Percentiles rank a stretch among this genome's conserved stretches.
phyloP scores from a whole-genome alignment of 208 protist species.

The Porcisia hertigi region DNA sequence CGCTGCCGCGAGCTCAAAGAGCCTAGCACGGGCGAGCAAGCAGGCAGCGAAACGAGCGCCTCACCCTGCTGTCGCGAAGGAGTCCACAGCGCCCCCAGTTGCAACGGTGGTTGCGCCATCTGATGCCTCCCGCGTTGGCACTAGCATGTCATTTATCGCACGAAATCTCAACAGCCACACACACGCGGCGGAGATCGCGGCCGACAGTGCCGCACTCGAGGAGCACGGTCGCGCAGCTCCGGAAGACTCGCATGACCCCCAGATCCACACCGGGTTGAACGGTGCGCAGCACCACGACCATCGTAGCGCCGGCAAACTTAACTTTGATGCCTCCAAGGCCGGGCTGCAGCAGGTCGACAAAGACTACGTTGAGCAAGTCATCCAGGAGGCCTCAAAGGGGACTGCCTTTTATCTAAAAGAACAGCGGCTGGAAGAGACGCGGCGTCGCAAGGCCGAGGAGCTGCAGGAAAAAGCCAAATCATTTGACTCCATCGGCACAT shows the following conservation, averaged over 20 bases:
- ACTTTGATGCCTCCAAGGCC: constrained; percentile 79
- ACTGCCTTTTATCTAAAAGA: constrained; percentile 84
- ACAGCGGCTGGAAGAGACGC: constrained; percentile 57
- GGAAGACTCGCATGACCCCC: constrained; percentile 1
- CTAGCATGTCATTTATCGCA: not conserved
- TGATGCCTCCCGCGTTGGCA: not conserved
- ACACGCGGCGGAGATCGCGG: constrained; percentile 1
- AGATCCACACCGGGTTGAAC: not conserved
- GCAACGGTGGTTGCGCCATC: not conserved
- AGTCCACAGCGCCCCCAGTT: not conserved
- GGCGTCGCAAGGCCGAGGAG: constrained; percentile 53
- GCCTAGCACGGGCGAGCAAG: not conserved
- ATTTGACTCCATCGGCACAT: constrained; percentile 43
- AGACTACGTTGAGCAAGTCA: constrained; percentile 80
- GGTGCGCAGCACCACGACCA: constrained; percentile 19
- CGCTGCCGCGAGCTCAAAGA: constrained; percentile 8
- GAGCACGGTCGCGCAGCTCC: constrained; percentile 4
- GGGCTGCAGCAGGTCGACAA: constrained; percentile 83
- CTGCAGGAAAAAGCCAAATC: constrained; percentile 58
- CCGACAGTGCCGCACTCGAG: constrained; percentile 9
- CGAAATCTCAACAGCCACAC: not conserved
- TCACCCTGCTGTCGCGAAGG: not conserved
- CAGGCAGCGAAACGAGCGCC: not conserved
- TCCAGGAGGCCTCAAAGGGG: constrained; percentile 74
- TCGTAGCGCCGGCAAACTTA: constrained; percentile 51